phyloP scores from a whole-genome alignment of 495 filamentous ascomycete genomes.

The Aspergillus coremiiformis region DNA sequence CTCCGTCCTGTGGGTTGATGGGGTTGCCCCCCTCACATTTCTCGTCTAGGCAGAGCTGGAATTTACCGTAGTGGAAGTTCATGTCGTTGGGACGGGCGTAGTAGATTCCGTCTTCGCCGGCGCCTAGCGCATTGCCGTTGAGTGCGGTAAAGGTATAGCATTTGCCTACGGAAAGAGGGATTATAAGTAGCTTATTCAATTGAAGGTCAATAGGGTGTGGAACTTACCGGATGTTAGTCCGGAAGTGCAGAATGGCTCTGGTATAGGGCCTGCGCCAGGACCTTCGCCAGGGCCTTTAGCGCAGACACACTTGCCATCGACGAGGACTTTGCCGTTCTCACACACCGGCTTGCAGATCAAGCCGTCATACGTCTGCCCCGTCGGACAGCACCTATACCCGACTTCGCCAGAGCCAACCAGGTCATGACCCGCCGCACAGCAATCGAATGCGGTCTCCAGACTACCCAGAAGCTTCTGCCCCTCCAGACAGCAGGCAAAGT shows the following conservation, averaged over 20 bases:
- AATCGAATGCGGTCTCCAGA: constrained; percentile 4
- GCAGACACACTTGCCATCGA: constrained; percentile 2
- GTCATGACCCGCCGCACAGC: constrained; percentile 4
- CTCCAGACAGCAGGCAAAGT: background rate
- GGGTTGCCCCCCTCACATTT: background rate
- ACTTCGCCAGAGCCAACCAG: background rate
- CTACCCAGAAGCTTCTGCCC: constrained; percentile 3
- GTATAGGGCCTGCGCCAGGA: background rate
- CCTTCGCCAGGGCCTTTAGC: background rate
- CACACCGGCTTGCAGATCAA: constrained; percentile 1
- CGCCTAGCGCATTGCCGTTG: constrained; percentile 6
- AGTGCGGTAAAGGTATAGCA: constrained; percentile 7
- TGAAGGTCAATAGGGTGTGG: too few relatives aligned
- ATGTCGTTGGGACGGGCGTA: constrained; percentile 1
- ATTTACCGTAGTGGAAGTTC: constrained; percentile 2
- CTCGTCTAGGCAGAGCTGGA: constrained; percentile 8
- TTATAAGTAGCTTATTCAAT: background rate
- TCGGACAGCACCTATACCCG: constrained; percentile 3
- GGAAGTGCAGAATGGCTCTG: constrained; percentile 1
- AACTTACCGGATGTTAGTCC: constrained; percentile 1
- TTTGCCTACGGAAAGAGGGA: background rate
- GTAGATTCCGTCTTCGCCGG: constrained; percentile 3
- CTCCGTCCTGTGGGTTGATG: constrained; percentile 4
- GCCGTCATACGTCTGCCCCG: constrained; percentile 2
- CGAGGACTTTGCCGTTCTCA: constrained; percentile 1